These are phyloP conservation scores for Acer yangbiense DNA, from an alignment of 345 rosid species.

Conservation along the genomic window DNA sequence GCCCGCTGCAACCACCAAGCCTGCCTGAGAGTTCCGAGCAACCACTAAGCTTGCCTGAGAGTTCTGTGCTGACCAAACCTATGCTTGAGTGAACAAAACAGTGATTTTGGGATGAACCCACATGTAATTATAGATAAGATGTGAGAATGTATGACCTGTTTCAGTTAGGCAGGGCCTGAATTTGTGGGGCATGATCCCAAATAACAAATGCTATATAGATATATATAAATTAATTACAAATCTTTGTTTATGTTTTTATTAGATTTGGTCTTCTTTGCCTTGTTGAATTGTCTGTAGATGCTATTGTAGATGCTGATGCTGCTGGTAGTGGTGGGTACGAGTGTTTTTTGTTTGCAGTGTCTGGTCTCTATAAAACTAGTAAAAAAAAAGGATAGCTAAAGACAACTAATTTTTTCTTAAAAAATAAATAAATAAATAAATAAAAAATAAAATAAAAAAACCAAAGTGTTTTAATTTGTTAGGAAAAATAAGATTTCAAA, in stretches of 20 bases:
- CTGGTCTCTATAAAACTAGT: too few relatives aligned
- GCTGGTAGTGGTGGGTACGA: too few relatives aligned
- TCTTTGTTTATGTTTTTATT: background rate
- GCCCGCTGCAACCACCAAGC: slow-evolving; percentile 4
- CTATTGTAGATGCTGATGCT: too few relatives aligned
- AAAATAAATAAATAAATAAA: too few relatives aligned
- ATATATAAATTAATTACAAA: background rate
- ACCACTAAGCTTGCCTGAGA: background rate
- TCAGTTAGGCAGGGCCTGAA: background rate
- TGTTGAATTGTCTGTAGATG: background rate
- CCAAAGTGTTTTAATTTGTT: too few relatives aligned
- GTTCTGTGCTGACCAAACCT: background rate
- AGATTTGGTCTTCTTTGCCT: background rate
- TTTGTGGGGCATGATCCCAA: background rate
- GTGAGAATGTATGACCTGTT: background rate
- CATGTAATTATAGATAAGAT: background rate
- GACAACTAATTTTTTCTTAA: too few relatives aligned
- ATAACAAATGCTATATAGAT: background rate
- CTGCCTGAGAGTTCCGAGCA: background rate
- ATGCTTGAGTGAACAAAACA: background rate
- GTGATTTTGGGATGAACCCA: background rate
- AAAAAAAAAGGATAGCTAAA: too few relatives aligned
- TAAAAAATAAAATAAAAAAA: too few relatives aligned
- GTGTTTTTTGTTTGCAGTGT: too few relatives aligned
- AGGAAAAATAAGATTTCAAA: too few relatives aligned